phyloP scores from a whole-genome alignment of 2,329 filamentous ascomycete genomes.

The Sporothrix variecibatus region DNA sequence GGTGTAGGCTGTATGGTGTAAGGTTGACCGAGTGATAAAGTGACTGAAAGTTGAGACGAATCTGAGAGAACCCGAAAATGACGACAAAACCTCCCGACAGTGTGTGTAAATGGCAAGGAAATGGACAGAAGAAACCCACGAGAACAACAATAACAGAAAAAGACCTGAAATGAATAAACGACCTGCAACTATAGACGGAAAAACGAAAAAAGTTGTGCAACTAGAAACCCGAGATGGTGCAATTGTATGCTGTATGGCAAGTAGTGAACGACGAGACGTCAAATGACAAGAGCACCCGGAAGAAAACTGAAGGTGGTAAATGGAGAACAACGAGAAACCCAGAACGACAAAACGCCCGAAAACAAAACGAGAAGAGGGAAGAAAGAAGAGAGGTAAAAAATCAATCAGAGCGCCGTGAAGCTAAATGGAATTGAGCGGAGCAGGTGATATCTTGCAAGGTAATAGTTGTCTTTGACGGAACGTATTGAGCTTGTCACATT shows the following conservation, averaged over 20 bases:
- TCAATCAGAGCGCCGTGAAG: background rate
- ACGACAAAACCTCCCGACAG: background rate
- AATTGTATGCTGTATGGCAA: background rate
- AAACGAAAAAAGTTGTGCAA: background rate
- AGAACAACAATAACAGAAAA: background rate
- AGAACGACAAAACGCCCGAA: conserved; percentile 8
- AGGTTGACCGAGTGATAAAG: conserved; percentile 13
- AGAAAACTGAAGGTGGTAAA: background rate
- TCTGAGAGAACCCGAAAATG: background rate
- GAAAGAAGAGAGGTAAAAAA: background rate
- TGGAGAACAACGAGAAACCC: background rate
- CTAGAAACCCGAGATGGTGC: background rate
- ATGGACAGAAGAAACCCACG: background rate
- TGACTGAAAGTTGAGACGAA: conserved; percentile 5
- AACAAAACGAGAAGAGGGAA: background rate
- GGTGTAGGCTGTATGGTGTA: background rate
- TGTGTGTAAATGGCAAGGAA: background rate
- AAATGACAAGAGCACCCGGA: background rate
- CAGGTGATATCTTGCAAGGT: background rate
- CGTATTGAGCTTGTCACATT: background rate
- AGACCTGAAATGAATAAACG: background rate
- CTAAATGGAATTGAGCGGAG: background rate
- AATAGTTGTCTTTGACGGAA: background rate
- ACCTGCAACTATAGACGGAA: background rate
- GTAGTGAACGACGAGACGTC: background rate